These are phyloP conservation scores for Fraxinus albicans DNA, from an alignment of 305 asterid species.

Conservation along the genomic window DNA sequence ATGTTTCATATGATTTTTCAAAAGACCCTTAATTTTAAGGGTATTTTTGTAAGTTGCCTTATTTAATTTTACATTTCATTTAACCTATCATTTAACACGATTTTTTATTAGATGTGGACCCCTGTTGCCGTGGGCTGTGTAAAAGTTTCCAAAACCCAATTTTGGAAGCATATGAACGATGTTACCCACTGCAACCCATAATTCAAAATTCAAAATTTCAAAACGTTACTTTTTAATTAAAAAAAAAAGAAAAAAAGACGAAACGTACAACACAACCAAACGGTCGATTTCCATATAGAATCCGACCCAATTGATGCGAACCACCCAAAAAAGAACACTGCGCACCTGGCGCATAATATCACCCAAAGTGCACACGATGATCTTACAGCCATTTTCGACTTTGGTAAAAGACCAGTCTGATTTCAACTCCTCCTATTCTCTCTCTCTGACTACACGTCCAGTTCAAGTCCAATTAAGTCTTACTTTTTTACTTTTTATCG, in stretches of 20 bases:
- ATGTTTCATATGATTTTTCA: too few relatives aligned
- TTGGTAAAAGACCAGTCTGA: conserved; percentile 37
- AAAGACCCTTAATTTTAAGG: too few relatives aligned
- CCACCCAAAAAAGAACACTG: not conserved
- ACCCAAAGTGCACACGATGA: not conserved
- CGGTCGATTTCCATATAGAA: not conserved
- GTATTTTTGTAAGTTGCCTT: too few relatives aligned
- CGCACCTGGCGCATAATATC: conserved; percentile 29
- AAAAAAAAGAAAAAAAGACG: not conserved
- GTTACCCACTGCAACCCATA: not conserved
- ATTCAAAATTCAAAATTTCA: conserved; percentile 11
- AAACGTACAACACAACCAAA: conserved; percentile 15
- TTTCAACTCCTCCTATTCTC: conserved; percentile 15
- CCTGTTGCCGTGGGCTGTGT: too few relatives aligned
- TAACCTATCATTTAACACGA: too few relatives aligned
- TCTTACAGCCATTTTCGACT: not conserved
- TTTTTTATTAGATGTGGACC: too few relatives aligned
- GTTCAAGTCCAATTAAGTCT: conserved; percentile 4
- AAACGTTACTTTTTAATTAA: not conserved
- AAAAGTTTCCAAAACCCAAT: too few relatives aligned
- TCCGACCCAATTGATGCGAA: not conserved
- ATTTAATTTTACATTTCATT: too few relatives aligned
- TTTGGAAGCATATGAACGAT: not conserved
- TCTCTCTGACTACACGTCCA: conserved; percentile 13
- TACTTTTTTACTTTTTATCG: conserved; percentile 17